Evolutionary conservation across 2,329 filamentous ascomycete genomes (phyloP).

Genomic region (Graphilbum sp.): DNA sequence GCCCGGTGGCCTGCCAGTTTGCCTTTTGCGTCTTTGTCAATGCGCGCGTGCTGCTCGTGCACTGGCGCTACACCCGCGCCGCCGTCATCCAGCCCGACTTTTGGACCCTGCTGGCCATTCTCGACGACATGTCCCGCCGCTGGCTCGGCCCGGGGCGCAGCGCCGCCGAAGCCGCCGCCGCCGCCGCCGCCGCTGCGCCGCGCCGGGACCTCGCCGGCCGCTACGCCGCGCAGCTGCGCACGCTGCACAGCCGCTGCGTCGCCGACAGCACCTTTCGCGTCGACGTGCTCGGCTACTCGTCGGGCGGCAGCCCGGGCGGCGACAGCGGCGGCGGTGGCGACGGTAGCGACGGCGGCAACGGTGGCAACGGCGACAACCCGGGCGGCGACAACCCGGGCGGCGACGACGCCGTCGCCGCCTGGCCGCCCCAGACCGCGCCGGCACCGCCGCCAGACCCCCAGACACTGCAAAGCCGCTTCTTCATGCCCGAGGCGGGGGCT

Average conservation of each 20-base stretch:
- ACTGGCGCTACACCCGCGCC: slow-evolving; percentile 5
- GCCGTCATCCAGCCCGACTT: slow-evolving; percentile 13
- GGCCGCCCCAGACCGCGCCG: too few species aligned
- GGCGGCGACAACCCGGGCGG: too few species aligned
- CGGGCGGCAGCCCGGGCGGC: neutral
- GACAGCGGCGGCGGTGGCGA: neutral
- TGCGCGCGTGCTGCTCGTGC: slow-evolving; percentile 19
- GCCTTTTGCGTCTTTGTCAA: slow-evolving; percentile 29
- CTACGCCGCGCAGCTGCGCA: slow-evolving; percentile 5
- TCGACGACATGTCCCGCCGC: slow-evolving; percentile 6
- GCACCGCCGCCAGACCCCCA: too few species aligned
- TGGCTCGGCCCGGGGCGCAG: slow-evolving; percentile 5
- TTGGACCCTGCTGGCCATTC: slow-evolving; percentile 5
- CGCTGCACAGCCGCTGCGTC: slow-evolving; percentile 3
- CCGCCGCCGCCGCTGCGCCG: neutral
- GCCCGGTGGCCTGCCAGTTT: slow-evolving; percentile 21
- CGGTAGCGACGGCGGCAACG: too few species aligned
- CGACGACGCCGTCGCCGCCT: too few species aligned
- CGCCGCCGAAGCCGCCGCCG: too few species aligned
- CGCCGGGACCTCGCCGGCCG: slow-evolving; percentile 2
- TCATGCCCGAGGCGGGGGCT: neutral
- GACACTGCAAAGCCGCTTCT: too few species aligned
- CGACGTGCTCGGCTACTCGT: slow-evolving; percentile 4
- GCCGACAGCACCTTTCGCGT: neutral
- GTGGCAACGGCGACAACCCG: too few species aligned